These are phyloP conservation scores for Tolypocladium cylindrosporum DNA, from an alignment of 2,329 filamentous ascomycete species.

Conservation along the genomic window DNA sequence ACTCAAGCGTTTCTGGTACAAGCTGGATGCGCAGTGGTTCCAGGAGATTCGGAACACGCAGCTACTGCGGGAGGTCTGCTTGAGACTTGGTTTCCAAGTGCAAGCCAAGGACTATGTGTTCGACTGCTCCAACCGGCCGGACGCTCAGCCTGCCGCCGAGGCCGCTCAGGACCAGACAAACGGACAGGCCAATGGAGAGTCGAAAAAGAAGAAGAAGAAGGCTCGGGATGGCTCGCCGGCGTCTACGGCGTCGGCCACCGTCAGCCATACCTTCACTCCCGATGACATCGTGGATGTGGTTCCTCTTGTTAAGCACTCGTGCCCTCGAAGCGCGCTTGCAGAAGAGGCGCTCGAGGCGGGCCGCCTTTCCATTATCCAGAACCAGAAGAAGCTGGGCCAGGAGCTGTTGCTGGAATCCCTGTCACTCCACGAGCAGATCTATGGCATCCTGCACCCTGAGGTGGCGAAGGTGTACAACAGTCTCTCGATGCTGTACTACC, in stretches of 20 bases:
- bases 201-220: constrained; percentile 55
- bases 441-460: constrained; percentile 92
- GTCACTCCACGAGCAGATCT: constrained; percentile 96
- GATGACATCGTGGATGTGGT: constrained; percentile 89
- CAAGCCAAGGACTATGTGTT: constrained; percentile 52
- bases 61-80: constrained; percentile 75
- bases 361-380: constrained; percentile 89
- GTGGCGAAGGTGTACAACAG: constrained; percentile 93
- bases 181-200: constrained; percentile 31
- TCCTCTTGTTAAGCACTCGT: constrained; percentile 90
- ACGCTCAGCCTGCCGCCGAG: constrained; percentile 20
- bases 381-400: constrained; percentile 91
- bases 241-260: constrained; percentile 30
- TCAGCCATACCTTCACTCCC: constrained; percentile 50
- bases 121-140: constrained; percentile 14
- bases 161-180: constrained; percentile 24
- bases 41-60: constrained; percentile 63
- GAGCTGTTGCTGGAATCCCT: constrained; percentile 93
- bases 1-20: constrained; percentile 64
- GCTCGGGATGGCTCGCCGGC: constrained; percentile 43
- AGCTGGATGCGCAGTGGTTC: constrained; percentile 59
- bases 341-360: constrained; percentile 95
- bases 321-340: constrained; percentile 79
- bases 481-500: constrained; percentile 90
- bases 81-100: constrained; percentile 86